Percentiles rank a stretch among this genome's conserved stretches.
Evolutionary conservation across 2,329 filamentous ascomycete genomes (phyloP).

Genomic region (Corynespora cassiicola): DNA sequence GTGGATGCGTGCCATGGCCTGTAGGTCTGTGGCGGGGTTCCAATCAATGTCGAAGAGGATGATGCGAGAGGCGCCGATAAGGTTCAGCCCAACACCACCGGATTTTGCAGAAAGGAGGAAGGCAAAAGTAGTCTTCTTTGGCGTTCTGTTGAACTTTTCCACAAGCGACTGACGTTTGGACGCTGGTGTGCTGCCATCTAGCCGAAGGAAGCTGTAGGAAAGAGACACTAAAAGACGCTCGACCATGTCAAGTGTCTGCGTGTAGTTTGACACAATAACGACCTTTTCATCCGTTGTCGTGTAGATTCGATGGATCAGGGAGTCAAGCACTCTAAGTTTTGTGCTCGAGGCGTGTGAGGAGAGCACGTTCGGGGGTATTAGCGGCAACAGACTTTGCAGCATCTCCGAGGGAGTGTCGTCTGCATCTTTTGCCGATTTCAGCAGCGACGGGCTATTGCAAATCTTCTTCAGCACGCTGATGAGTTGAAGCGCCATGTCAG

Average conservation of each 20-base stretch:
- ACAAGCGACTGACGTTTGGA: conserved; percentile 71
- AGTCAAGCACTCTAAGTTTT: conserved; percentile 72
- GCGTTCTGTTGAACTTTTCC: conserved; percentile 71
- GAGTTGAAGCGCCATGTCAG: conserved; percentile 69
- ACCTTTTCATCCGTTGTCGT: conserved; percentile 72
- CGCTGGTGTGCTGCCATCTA: conserved; percentile 71
- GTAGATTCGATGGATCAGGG: conserved; percentile 66
- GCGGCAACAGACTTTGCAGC: conserved; percentile 52
- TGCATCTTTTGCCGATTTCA: conserved; percentile 59
- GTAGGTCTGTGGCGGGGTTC: conserved; percentile 76
- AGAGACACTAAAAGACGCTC: conserved; percentile 66
- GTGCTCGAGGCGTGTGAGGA: conserved; percentile 65
- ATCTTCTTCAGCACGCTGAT: conserved; percentile 77
- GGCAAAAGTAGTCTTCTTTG: conserved; percentile 65
- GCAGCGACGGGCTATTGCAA: conserved; percentile 72
- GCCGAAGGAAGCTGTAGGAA: conserved; percentile 68
- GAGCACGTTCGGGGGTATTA: conserved; percentile 62
- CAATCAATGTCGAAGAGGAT: conserved; percentile 77
- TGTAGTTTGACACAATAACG: conserved; percentile 79
- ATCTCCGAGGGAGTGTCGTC: conserved; percentile 57
- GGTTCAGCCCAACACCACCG: conserved; percentile 72
- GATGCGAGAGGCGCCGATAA: conserved; percentile 73
- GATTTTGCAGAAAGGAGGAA: conserved; percentile 77
- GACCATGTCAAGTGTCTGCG: conserved; percentile 72
- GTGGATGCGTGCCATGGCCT: conserved; percentile 78